These are phyloP conservation scores for Macrocybe sp. DNA, from an alignment of 1,284 basidiomycete genomes.

Conservation along the genomic window DNA sequence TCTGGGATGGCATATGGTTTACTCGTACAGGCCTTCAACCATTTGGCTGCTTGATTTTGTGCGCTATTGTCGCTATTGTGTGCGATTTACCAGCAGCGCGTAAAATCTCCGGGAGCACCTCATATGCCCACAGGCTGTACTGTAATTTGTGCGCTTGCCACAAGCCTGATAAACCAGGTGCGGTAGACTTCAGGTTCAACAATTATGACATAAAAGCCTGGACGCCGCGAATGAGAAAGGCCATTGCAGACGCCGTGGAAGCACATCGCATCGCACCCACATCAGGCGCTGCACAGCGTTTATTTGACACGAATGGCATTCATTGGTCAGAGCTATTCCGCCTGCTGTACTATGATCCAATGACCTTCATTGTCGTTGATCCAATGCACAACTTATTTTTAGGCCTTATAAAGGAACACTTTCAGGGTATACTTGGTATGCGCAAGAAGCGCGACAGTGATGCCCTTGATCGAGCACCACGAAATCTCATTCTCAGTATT, in stretches of 20 bases:
- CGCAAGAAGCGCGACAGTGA: no score
- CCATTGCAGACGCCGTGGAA: constrained; percentile 13
- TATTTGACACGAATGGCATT: constrained; percentile 16
- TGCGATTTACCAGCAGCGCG: constrained; percentile 28
- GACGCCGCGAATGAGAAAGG: constrained; percentile 12
- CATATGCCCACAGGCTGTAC: constrained; percentile 18
- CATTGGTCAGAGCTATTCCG: constrained; percentile 30
- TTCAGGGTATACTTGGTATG: constrained; percentile 9
- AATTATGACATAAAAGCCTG: constrained; percentile 20
- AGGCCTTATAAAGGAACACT: constrained; percentile 18
- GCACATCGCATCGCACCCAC: constrained; percentile 11
- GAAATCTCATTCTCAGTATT: no score
- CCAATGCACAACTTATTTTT: constrained; percentile 34
- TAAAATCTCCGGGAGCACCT: constrained; percentile 20
- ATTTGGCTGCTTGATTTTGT: constrained; percentile 19
- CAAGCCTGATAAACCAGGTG: constrained; percentile 8
- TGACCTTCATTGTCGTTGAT: constrained; percentile 26
- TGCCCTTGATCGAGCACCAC: no score
- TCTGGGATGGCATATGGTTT: constrained; percentile 23
- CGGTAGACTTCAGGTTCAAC: constrained; percentile 16
- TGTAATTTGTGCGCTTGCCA: constrained; percentile 25
- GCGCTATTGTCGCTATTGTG: constrained; percentile 21
- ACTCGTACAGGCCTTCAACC: constrained; percentile 19
- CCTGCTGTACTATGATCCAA: constrained; percentile 34
- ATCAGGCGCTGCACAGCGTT: constrained; percentile 2